Conservation (phyloP, 2,329 filamentous ascomycete genomes). For the Ophiostoma montium region DNA sequence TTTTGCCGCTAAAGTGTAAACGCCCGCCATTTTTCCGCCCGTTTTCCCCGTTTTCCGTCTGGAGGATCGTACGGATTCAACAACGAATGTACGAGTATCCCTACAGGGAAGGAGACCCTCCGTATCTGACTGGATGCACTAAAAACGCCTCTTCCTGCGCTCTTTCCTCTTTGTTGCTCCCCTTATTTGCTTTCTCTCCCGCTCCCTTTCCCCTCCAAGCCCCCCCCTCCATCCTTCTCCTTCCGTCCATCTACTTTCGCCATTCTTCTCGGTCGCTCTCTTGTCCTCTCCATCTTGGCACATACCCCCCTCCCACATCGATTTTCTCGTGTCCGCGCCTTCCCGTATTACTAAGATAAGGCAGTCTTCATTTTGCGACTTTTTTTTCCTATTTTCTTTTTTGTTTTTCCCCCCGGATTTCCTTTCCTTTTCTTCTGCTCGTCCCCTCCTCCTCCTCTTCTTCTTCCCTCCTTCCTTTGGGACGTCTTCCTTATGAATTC, state of each 20-base stretch:
- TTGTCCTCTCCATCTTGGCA: neutral
- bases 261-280: neutral
- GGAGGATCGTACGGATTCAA: neutral
- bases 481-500: slow-evolving; percentile 49
- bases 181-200: neutral
- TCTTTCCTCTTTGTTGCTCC: slow-evolving; percentile 1
- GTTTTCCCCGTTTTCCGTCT: neutral
- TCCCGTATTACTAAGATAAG: neutral
- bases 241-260: neutral
- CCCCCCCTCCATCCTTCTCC: slow-evolving; percentile 1
- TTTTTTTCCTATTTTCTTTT: neutral
- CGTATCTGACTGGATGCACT: neutral
- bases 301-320: neutral
- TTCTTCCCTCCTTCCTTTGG: slow-evolving; percentile 18
- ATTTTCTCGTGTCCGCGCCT: neutral
- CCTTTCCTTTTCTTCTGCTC: neutral
- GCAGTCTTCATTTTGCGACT: neutral
- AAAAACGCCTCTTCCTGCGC: slow-evolving; percentile 1
- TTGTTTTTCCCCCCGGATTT: slow-evolving; percentile 1
- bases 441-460: slow-evolving; percentile 13
- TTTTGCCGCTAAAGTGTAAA: neutral
- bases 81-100: no score
- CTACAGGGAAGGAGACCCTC: neutral
- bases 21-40: neutral
- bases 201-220: slow-evolving; percentile 1